Evolutionary conservation across 2,329 filamentous ascomycete genomes (phyloP), one percentile per base, ranked within the genome.

Genomic region (Aspergillus sp.): DNA sequence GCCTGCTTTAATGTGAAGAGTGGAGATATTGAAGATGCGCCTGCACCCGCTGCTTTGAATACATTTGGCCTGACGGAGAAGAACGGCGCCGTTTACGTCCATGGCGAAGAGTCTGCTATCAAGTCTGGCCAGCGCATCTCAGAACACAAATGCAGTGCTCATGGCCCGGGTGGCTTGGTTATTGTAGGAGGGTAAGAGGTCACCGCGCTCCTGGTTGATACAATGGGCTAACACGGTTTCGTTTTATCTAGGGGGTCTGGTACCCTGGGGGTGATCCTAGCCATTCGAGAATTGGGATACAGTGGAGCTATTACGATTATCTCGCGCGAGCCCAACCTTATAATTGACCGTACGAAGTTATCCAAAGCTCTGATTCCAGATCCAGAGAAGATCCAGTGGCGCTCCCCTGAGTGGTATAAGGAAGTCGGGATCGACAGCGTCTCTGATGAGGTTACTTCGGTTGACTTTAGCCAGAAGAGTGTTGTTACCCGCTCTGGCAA

Each of bases 11-110:
- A 91, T 62, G 86, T 91, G 62, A 83, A 84, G 56, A 96, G 89
- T 5, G 95, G 95, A 53, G 95, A 99, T 68, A 90, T 98, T 58
- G 95, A 99, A 77, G 91, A 98, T 70, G 93, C 93, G 0, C 95
- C 95, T 0, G 95, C 91, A 2, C 84, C 96, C 24, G 91, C 98
- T 68, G 83, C 90, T n/a, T 79, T 99, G 24, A 84, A 89, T 46
- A 88, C 88, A 51, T 99, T 96, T 78, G 86, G 91, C 53, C 80
- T 97, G 33, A 79, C 86, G 33, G 88, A 96, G 73, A 92, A 89
- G 69, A 86, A 95, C 66, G 92, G 91, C 33, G 88, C 84, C 5
- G 87, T 97, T 2, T 98, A 92, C 73, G 85, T 99, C 62, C 88
- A 88, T 41, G 92, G 89, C 22, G 90, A 93, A 30, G 88, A 95